Evolutionary conservation across 2,329 filamentous ascomycete genomes (phyloP), one percentile per base, ranked within the genome.

Genomic region (Colletotrichum noveboracense): DNA sequence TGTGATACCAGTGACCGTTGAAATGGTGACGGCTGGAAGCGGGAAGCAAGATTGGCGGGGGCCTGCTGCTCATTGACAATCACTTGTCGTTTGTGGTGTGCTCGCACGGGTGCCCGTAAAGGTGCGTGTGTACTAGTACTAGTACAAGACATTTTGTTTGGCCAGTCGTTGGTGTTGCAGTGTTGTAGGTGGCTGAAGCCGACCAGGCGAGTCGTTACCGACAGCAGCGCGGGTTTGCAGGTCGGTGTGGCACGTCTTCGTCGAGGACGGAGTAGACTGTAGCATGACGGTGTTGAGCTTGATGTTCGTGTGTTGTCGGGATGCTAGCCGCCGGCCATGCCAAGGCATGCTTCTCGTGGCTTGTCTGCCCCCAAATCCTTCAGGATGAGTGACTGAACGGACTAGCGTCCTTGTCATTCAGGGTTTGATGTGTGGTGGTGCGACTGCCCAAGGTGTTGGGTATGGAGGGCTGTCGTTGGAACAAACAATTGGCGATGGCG

Each of bases 401-500:
- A 64, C 30, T 24, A 62, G 60, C 30, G 60, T 38, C 10, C 18
- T 36, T 62, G 32, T 26, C 12, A 30, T 61, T 61, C 58, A 16
- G 21, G 21, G 61, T 65, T 64, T 21, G 32, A 30, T 26, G 34
- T 32, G 64, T 24, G 26, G 36, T 52, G 43, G 52, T 18, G 52
- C 48, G 52, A 56, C 28, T 60, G 21, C 32, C 52, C 48, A 7
- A 32, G 52, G 30, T 13, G 24, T 48, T 55, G 52, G 36, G 68
- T 26, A 43, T 26, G 32, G 14, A 26, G 58, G 30, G 55, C 55
- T 67, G 73, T 76, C 70, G 74, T 76, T 66, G 70, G 64, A 76
- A 76, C 74, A 76, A 76, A 76, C 58, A 70, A 62, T 67, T 26
- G 21, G 65, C 36, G 69, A 43, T 66, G 36, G n/a, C 26, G 26